Conservation (phyloP, 2,329 filamentous ascomycete species). For the Thermomyces lanuginosus region DNA sequence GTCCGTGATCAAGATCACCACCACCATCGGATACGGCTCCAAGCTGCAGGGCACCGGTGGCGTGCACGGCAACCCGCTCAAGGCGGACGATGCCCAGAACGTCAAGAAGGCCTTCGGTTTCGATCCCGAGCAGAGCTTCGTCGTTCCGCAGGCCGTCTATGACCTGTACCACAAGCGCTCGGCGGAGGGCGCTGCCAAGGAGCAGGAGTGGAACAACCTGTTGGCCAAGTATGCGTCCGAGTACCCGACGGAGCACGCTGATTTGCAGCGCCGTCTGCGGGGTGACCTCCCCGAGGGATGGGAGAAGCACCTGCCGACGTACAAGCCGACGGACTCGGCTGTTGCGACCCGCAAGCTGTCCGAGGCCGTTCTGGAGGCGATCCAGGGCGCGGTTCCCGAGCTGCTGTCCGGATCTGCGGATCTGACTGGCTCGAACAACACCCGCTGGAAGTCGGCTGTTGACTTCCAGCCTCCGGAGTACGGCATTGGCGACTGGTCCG, state of each 20-base stretch:
- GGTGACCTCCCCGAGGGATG: conserved; percentile 85
- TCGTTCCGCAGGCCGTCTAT: conserved; percentile 87
- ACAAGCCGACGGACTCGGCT: conserved; percentile 70
- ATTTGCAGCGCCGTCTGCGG: conserved; percentile 64
- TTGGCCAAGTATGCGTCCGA: conserved; percentile 70
- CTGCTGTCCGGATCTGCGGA: conserved; percentile 92
- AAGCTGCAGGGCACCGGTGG: conserved; percentile 82
- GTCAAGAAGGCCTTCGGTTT: conserved; percentile 94
- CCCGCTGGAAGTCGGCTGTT: conserved; percentile 87
- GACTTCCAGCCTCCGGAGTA: conserved; percentile 89
- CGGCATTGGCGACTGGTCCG: conserved; percentile 74
- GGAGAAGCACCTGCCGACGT: conserved; percentile 84
- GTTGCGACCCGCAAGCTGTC: conserved; percentile 92
- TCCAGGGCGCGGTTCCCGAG: conserved; percentile 70
- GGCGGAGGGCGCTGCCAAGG: conserved; percentile 68
- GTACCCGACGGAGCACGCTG: conserved; percentile 61
- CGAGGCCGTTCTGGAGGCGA: conserved; percentile 78
- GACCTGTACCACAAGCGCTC: conserved; percentile 76
- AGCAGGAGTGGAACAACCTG: conserved; percentile 90
- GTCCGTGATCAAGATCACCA: conserved; percentile 87
- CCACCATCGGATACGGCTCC: conserved; percentile 94
- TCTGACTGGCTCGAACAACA: conserved; percentile 97
- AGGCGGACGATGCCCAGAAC: conserved; percentile 82
- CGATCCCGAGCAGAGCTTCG: conserved; percentile 84
- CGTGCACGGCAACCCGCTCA: conserved; percentile 91